Base-by-base conservation (phyloP, 805 yeast genomes). In the Barnettozyma siamensis region DNA sequence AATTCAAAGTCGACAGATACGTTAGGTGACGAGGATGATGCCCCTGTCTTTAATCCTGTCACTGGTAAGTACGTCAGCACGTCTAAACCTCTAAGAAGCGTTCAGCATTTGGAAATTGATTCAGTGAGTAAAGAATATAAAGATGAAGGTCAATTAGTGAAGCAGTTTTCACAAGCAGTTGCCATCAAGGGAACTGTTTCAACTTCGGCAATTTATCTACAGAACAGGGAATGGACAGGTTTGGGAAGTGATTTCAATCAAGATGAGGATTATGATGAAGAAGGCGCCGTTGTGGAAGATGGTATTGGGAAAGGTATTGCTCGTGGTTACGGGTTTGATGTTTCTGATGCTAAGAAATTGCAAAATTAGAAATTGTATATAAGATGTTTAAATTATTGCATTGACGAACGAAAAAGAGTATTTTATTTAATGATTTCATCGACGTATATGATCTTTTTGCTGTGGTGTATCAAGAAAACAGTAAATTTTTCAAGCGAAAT, bases 231-330 rank as follows among this genome's bases (percentile, higher is more conserved):
- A 21, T 91, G 98, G 98, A 76, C 80, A 0, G 99, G 99, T 1
- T 66, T 91, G 27, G 99, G 98, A 1, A 82, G 93, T 45, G 97
- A 91, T 56, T 88, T 70, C 62, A 50, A 55, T 8, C 63, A 58
- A 2, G 65, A 63, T 8, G 66, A 63, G 1, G 69, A 49, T 10
- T 35, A 62, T 7, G 76, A 67, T n/a, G 65, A 59, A 13, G 70
- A 64, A 30, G 96, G 94, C 31, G 95, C 97, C 0, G 60, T 70
- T 0, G 72, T 88, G 1, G 95, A 88, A 56, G 80, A 82, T 48
- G 99, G 99, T 1, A 69, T 82, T 35, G 69, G 75, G n/a, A 9
- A 13, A 2, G 99, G 99, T 31, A 76, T 91, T 42, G 99, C 99
- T 2, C 71, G 98, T 50, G 95, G 93, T 2, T 93, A 91, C 54